phyloP scores from a whole-genome alignment of 1,284 basidiomycete genomes.

The Leccinum ambiguum region DNA sequence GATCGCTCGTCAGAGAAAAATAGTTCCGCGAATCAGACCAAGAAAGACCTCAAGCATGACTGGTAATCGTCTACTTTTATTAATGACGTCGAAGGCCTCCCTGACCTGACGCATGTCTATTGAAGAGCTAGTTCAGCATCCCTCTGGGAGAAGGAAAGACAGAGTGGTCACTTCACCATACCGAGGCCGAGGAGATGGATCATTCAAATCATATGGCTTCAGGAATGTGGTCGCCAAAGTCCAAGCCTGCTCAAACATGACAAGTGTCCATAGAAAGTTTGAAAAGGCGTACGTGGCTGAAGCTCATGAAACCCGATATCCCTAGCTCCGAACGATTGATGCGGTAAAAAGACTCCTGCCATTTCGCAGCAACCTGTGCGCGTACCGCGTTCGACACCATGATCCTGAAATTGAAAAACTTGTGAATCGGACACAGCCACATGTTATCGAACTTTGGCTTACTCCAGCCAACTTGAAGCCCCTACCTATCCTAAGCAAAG shows the following conservation, averaged over 20 bases:
- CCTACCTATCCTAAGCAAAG: neutral
- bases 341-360: conserved; percentile 66
- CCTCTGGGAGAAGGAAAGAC: neutral
- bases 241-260: conserved; percentile 54
- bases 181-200: conserved; percentile 33
- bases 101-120: conserved; percentile 51
- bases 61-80: conserved; percentile 55
- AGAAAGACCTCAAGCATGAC: conserved; percentile 66
- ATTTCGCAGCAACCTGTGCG: conserved; percentile 65
- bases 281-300: conserved; percentile 53
- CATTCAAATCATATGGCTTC: conserved; percentile 53
- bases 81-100: conserved; percentile 54
- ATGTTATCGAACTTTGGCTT: neutral
- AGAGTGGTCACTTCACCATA: conserved; percentile 35
- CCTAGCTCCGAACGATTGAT: conserved; percentile 63
- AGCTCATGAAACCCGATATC: conserved; percentile 62
- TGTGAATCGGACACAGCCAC: conserved; percentile 26
- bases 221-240: conserved; percentile 54
- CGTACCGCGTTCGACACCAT: conserved; percentile 56
- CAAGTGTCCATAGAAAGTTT: conserved; percentile 1
- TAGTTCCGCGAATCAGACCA: conserved; percentile 40
- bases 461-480: neutral
- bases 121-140: conserved; percentile 6
- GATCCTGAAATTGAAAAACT: conserved; percentile 19
- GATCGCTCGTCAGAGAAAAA: neutral